Conservation (phyloP, 305 asterid genomes). For the Striga hermonthica region DNA sequence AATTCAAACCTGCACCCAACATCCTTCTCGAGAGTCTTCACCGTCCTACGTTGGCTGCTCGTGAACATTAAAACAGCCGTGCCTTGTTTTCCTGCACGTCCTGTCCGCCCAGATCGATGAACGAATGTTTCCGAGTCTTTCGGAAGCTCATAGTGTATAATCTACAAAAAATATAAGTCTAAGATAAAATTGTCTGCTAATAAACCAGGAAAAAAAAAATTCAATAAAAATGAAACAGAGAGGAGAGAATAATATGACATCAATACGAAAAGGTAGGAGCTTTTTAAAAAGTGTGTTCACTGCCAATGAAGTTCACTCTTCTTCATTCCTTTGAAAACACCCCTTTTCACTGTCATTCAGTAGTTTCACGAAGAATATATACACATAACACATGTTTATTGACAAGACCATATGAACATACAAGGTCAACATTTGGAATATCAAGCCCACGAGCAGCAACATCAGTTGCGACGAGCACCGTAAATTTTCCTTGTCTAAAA, state of each 20-base stretch:
- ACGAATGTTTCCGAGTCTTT: conserved; percentile 96
- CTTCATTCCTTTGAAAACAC: neutral
- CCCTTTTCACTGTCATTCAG: neutral
- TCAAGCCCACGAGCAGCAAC: conserved; percentile 99
- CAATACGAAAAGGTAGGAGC: neutral
- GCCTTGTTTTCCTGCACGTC: conserved; percentile 96
- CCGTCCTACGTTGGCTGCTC: conserved; percentile 73
- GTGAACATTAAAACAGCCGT: conserved; percentile 82
- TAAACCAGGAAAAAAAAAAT: neutral
- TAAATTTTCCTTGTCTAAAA: conserved; percentile 78
- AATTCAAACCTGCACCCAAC: conserved; percentile 80
- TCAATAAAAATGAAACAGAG: neutral
- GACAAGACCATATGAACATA: conserved; percentile 40
- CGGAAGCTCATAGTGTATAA: conserved; percentile 95
- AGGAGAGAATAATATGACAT: neutral
- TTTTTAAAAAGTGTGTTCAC: neutral
- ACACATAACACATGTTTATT: neutral
- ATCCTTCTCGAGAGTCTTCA: conserved; percentile 81
- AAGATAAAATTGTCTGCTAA: neutral
- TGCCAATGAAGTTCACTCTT: neutral
- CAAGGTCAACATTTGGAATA: conserved; percentile 95
- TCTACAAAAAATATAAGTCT: conserved; percentile 36
- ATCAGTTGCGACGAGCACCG: conserved; percentile 87
- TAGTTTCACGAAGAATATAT: no score
- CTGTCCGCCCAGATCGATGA: conserved; percentile 98